Conservation (phyloP, 176 grass and related monocot genomes). For the Bromus sterilis region DNA sequence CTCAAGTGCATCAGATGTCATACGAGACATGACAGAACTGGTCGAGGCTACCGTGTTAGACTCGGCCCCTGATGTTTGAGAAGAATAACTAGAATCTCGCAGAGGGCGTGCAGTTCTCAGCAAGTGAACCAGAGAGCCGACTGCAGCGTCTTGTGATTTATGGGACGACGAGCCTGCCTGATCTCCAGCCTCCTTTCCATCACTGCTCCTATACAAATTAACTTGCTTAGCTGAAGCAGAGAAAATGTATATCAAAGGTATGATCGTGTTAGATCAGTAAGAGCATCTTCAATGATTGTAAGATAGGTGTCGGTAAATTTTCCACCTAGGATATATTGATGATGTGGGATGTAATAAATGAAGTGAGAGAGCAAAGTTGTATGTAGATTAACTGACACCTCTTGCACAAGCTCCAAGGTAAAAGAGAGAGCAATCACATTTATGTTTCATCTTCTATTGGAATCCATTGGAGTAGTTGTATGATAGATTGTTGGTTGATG, state of each 20-base stretch:
- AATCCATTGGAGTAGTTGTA: too few species aligned
- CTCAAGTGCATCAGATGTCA: slow-evolving; percentile 60
- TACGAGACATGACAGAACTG: slow-evolving; percentile 48
- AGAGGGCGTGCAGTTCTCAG: slow-evolving; percentile 51
- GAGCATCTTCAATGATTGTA: too few species aligned
- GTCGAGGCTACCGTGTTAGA: slow-evolving; percentile 31
- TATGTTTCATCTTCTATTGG: too few species aligned
- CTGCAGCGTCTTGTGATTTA: slow-evolving; percentile 86
- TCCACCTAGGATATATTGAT: too few species aligned
- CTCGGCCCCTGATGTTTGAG: slow-evolving; percentile 36
- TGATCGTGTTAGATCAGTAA: not conserved
- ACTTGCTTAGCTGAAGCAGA: not conserved
- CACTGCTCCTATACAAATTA: slow-evolving; percentile 43
- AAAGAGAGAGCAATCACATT: too few species aligned
- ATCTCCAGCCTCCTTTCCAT: slow-evolving; percentile 57
- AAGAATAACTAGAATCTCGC: slow-evolving; percentile 52
- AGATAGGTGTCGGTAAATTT: too few species aligned
- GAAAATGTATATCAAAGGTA: not conserved
- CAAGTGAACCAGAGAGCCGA: slow-evolving; percentile 69
- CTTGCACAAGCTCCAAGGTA: too few species aligned
- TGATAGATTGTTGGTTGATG: too few species aligned
- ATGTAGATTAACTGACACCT: too few species aligned
- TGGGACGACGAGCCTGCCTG: slow-evolving; percentile 39
- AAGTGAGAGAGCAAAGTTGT: too few species aligned
- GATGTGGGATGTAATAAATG: too few species aligned